phyloP scores from a whole-genome alignment of 2,329 filamentous ascomycete species.

The Fusarium annulatum region DNA sequence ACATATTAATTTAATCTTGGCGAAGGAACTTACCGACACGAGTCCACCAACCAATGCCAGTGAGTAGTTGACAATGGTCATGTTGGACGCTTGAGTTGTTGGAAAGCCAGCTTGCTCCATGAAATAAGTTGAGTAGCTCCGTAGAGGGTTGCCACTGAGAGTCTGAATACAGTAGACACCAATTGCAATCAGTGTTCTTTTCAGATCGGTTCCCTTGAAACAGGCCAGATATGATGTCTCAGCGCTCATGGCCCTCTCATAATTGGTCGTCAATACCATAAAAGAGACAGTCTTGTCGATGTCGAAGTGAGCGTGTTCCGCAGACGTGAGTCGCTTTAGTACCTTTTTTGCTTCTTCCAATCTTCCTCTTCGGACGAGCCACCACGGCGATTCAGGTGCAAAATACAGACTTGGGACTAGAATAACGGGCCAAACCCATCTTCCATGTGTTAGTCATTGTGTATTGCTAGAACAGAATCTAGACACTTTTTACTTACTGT shows the following conservation, averaged over 20 bases:
- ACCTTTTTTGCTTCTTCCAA: not conserved
- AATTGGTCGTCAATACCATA: not conserved
- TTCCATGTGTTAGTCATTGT: not conserved
- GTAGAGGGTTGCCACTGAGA: not conserved
- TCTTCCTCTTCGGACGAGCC: not conserved
- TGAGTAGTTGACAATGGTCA: not conserved
- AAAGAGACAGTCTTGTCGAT: not conserved
- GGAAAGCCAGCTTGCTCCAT: not conserved
- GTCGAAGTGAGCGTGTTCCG: not conserved
- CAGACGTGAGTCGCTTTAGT: not conserved
- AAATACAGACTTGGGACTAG: not conserved
- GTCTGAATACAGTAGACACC: not conserved
- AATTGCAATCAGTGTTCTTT: not conserved
- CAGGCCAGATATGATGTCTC: not conserved
- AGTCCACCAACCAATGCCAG: not conserved
- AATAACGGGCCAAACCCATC: not conserved
- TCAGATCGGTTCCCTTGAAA: not conserved
- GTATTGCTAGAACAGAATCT: accelerated
- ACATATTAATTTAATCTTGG: too few species aligned
- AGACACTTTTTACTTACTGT: not conserved
- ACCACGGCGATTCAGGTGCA: not conserved
- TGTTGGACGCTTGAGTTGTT: not conserved
- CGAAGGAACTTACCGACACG: not conserved
- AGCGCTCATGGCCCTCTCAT: not conserved
- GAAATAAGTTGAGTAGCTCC: not conserved